Evolutionary conservation across 192 early-diverging fungal genomes (phyloP).

Genomic region (Allomyces macrogynus): DNA sequence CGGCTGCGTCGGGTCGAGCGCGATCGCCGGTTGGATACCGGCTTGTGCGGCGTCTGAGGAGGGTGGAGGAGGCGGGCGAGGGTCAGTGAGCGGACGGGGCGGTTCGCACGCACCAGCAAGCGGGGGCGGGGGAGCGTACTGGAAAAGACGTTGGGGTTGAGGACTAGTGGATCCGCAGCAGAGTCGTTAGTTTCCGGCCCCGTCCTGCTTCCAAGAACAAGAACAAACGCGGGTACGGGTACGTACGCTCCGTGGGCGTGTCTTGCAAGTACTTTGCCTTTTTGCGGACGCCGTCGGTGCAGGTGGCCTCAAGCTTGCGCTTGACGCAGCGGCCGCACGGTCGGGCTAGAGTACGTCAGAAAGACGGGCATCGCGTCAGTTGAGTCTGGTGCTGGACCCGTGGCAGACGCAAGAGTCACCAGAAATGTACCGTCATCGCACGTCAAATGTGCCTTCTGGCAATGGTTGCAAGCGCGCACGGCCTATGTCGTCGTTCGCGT

Average conservation of each 20-base stretch:
- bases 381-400: not conserved
- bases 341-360: slow-evolving; percentile 14
- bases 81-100: slow-evolving; percentile 5
- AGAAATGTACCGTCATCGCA: slow-evolving; percentile 21
- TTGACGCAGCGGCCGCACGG: slow-evolving; percentile 79
- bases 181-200: too few relatives aligned
- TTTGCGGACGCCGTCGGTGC: slow-evolving; percentile 68
- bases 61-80: slow-evolving; percentile 2
- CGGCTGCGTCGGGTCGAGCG: slow-evolving; percentile 1
- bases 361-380: not conserved
- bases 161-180: slow-evolving; percentile 7
- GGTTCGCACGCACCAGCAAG: slow-evolving; percentile 10
- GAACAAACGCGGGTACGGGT: not conserved
- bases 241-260: slow-evolving; percentile 18
- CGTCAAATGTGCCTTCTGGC: slow-evolving; percentile 39
- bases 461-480: slow-evolving; percentile 35
- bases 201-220: not conserved
- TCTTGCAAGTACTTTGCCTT: slow-evolving; percentile 82
- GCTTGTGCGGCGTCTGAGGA: slow-evolving; percentile 6
- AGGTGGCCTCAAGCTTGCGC: slow-evolving; percentile 46
- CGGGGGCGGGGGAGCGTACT: slow-evolving; percentile 1
- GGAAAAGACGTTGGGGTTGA: not conserved
- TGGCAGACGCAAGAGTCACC: not conserved
- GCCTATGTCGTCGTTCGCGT: slow-evolving; percentile 10
- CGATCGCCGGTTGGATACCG: slow-evolving; percentile 5